Evolutionary conservation across 129 eudicot genomes (phyloP).

Genomic region (Ambrosia trifida): DNA sequence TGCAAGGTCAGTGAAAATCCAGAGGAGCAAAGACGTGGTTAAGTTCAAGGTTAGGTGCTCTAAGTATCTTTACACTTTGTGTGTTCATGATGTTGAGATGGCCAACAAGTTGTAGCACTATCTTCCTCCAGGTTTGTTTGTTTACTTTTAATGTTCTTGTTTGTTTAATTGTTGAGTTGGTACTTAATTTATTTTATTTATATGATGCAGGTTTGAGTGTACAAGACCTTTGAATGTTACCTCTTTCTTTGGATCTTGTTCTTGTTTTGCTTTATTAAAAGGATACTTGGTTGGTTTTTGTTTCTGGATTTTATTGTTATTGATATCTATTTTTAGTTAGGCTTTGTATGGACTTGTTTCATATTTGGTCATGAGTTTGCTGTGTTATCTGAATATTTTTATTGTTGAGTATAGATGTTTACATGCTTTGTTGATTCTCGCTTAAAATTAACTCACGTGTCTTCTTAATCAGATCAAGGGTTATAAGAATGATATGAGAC

Average conservation of each 20-base stretch:
- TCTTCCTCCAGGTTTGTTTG: slow-evolving; percentile 54
- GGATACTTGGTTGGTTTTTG: slow-evolving; percentile 14
- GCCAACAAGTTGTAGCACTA: slow-evolving; percentile 53
- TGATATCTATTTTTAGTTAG: slow-evolving; percentile 20
- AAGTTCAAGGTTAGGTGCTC: slow-evolving; percentile 56
- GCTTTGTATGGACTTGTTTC: slow-evolving; percentile 27
- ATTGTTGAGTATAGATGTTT: no score
- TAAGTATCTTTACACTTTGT: slow-evolving; percentile 47
- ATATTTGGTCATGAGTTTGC: slow-evolving; percentile 11
- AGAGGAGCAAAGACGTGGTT: slow-evolving; percentile 45
- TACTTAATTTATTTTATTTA: neutral
- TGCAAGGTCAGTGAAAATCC: slow-evolving; percentile 53
- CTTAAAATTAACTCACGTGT: no score
- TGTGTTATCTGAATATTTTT: no score
- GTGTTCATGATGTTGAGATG: slow-evolving; percentile 45
- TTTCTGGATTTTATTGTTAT: slow-evolving; percentile 6
- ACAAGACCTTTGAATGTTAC: slow-evolving; percentile 28
- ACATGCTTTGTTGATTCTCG: no score
- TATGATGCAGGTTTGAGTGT: slow-evolving; percentile 49
- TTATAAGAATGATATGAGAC: no score
- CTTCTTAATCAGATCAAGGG: no score
- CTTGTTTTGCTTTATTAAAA: slow-evolving; percentile 14
- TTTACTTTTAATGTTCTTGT: neutral
- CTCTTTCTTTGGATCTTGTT: neutral
- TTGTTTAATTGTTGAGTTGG: neutral